Evolutionary conservation across 495 filamentous ascomycete genomes (phyloP).

Genomic region (Lasiosphaeria ovina): DNA sequence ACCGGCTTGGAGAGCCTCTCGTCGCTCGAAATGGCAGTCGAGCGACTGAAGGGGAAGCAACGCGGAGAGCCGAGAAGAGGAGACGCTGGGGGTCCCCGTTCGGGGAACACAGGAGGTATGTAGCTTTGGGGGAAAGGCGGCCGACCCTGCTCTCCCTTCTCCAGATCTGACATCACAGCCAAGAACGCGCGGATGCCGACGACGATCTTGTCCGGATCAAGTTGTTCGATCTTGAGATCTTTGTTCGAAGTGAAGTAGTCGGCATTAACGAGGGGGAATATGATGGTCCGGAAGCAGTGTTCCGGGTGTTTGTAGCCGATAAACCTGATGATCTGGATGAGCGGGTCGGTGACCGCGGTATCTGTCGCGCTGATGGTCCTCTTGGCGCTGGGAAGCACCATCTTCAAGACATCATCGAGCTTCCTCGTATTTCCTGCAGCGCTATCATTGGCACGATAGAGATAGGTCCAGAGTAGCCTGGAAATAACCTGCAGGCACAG

Average conservation of each 20-base stretch:
- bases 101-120: conserved; percentile 36
- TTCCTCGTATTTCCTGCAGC: conserved; percentile 67
- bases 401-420: conserved; percentile 79
- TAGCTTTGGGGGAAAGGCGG: conserved; percentile 78
- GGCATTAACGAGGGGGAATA: conserved; percentile 92
- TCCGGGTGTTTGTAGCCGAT: conserved; percentile 94
- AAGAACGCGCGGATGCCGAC: conserved; percentile 93
- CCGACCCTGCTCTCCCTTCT: conserved; percentile 72
- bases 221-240: conserved; percentile 83
- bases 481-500: conserved; percentile 85
- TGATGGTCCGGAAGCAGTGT: conserved; percentile 83
- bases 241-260: conserved; percentile 76
- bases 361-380: conserved; percentile 77
- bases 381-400: conserved; percentile 76
- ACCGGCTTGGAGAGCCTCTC: conserved; percentile 73
- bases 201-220: conserved; percentile 94
- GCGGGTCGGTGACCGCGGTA: conserved; percentile 74
- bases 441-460: conserved; percentile 75
- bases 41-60: conserved; percentile 27
- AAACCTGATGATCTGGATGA: conserved; percentile 91
- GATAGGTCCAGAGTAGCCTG: conserved; percentile 92
- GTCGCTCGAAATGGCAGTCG: conserved; percentile 34
- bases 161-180: conserved; percentile 89
- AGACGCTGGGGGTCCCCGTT: conserved; percentile 50
- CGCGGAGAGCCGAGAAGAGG: conserved; percentile 50